These are phyloP conservation scores for Linum trigynum DNA, from an alignment of 345 rosid genomes.

Conservation along the genomic window DNA sequence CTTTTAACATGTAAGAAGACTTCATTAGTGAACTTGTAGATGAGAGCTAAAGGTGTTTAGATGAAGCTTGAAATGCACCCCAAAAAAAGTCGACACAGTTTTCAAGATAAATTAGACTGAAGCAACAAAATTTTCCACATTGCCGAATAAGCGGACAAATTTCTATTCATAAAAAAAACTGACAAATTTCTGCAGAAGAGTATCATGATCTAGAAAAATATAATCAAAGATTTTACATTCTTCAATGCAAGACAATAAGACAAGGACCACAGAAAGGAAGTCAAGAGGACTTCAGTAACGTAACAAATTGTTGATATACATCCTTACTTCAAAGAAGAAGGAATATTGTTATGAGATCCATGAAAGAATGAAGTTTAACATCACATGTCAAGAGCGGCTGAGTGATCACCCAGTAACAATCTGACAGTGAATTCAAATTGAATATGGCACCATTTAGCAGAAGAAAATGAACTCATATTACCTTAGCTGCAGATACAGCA, in stretches of 20 bases:
- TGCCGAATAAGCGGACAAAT: not conserved
- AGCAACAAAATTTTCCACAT: not conserved
- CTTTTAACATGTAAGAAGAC: slow-evolving; percentile 39
- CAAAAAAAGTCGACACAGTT: not conserved
- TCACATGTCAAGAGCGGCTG: too few species aligned
- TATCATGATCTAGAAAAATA: not conserved
- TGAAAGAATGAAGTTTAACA: too few species aligned
- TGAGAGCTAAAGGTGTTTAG: not conserved
- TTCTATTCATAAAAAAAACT: too few species aligned
- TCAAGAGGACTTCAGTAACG: not conserved
- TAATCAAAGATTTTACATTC: not conserved
- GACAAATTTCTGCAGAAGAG: not conserved
- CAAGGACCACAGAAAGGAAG: not conserved
- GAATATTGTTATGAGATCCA: too few species aligned
- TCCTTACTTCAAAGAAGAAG: too few species aligned
- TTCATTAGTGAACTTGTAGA: slow-evolving; percentile 19
- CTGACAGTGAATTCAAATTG: not conserved
- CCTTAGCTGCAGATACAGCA: slow-evolving; percentile 92
- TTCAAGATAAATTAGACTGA: not conserved
- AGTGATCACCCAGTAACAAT: not conserved
- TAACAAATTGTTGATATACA: too few species aligned
- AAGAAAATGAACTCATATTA: slow-evolving; percentile 21
- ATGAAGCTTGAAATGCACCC: not conserved
- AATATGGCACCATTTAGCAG: not conserved
- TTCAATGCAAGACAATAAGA: not conserved